These are phyloP conservation scores for Rhodotorula sp. DNA, from an alignment of 1,284 basidiomycete genomes.

Conservation along the genomic window DNA sequence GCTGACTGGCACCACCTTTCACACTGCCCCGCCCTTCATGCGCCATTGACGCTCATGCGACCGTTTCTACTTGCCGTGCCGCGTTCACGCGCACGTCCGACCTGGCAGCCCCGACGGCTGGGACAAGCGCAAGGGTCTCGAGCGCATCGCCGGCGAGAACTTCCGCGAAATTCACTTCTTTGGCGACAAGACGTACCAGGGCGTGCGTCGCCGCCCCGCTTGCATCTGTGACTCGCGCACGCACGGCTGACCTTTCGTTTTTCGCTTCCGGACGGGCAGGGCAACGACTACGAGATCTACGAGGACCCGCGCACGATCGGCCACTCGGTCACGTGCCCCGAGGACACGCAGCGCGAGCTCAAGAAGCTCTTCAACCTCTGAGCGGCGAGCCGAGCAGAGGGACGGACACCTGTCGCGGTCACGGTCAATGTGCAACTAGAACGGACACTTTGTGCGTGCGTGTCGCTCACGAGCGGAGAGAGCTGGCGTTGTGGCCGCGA, in stretches of 20 bases:
- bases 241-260: not conserved
- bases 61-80: too few species aligned
- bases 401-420: not conserved
- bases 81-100: too few species aligned
- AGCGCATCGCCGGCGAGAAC: constrained; percentile 75
- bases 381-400: not conserved
- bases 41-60: too few species aligned
- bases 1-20: constrained; percentile 8
- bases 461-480: too few species aligned
- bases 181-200: constrained; percentile 83
- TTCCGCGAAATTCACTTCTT: constrained; percentile 98
- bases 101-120: constrained; percentile 60
- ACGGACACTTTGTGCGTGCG: not conserved
- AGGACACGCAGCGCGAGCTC: constrained; percentile 8
- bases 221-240: not conserved
- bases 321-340: constrained; percentile 65
- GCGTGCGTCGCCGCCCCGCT: constrained; percentile 51
- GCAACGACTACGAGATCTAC: constrained; percentile 96
- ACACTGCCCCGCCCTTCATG: constrained; percentile 16
- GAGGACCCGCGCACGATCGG: constrained; percentile 79
- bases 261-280: constrained; percentile 61
- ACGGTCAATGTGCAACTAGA: not conserved
- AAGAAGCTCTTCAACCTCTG: constrained; percentile 14
- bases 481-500: too few species aligned
- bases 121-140: constrained; percentile 95